These are phyloP conservation scores for Nannochloris sp. DNA, from an alignment of 139 green algal species.

Conservation along the genomic window DNA sequence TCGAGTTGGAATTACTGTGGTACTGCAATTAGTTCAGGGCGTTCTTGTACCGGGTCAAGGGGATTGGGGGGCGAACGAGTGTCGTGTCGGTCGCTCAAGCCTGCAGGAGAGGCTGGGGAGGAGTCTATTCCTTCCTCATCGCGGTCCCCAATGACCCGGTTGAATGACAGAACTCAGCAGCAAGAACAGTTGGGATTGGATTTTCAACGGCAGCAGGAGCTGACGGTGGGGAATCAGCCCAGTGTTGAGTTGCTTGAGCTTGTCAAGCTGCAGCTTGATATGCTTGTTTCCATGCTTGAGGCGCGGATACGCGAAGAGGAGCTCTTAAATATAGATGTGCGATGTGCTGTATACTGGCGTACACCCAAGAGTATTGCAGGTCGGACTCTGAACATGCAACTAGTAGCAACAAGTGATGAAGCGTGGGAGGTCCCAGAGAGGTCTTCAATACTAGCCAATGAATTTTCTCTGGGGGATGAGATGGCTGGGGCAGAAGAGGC, in stretches of 20 bases:
- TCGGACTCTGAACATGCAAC: slow-evolving; percentile 25
- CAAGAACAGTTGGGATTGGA: no score
- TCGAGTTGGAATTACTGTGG: no score
- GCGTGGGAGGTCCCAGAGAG: neutral
- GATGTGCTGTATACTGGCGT: slow-evolving; percentile 14
- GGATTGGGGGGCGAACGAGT: no score
- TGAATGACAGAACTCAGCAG: no score
- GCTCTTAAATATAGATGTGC: neutral
- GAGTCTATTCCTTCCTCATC: no score
- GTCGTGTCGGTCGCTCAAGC: no score
- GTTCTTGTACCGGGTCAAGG: no score
- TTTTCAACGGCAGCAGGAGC: no score
- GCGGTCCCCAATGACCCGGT: no score
- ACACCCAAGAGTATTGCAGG: slow-evolving; percentile 17
- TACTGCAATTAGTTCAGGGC: no score
- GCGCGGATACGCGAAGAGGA: neutral
- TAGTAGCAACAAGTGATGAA: slow-evolving; percentile 11
- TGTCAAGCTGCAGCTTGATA: slow-evolving; percentile 15
- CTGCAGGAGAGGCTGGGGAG: no score
- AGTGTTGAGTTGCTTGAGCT: slow-evolving; percentile 17
- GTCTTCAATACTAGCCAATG: neutral
- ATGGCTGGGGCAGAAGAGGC: slow-evolving; percentile 30
- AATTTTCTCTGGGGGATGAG: slow-evolving; percentile 18
- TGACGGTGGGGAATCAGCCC: neutral
- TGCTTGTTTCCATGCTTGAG: slow-evolving; percentile 16